phyloP scores from a whole-genome alignment of 345 rosid genomes.

The Eucalyptus leucophloia region DNA sequence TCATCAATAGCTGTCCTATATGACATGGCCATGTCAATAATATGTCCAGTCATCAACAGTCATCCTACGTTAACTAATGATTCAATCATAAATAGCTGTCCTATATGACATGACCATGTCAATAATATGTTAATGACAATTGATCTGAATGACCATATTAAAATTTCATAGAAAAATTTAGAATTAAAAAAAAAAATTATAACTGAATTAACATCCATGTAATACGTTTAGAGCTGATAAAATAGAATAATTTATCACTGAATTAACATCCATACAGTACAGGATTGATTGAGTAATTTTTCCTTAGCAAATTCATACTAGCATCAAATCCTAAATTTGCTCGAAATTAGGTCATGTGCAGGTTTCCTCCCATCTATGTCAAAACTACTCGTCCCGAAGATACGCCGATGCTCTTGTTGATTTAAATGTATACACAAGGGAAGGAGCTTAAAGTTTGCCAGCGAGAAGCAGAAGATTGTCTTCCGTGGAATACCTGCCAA shows the following conservation, averaged over 20 bases:
- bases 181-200: too few species aligned
- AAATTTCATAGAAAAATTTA: too few species aligned
- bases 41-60: accelerated
- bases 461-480: background rate
- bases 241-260: accelerated
- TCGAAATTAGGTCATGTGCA: background rate
- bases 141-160: accelerated
- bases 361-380: constrained; percentile 53
- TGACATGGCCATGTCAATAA: too few species aligned
- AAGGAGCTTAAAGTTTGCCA: background rate
- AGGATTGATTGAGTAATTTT: background rate
- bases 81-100: accelerated
- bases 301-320: background rate
- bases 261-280: background rate
- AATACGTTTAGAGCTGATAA: accelerated
- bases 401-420: constrained; percentile 25
- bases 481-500: background rate
- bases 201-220: accelerated
- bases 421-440: background rate
- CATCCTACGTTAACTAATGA: too few species aligned
- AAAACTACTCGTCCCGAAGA: constrained; percentile 42
- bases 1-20: too few species aligned
- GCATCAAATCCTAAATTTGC: background rate
- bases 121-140: too few species aligned
- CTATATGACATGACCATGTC: accelerated